These are phyloP conservation scores for Erysimum pusillum DNA, from an alignment of 441 rosid genomes.

Conservation along the genomic window DNA sequence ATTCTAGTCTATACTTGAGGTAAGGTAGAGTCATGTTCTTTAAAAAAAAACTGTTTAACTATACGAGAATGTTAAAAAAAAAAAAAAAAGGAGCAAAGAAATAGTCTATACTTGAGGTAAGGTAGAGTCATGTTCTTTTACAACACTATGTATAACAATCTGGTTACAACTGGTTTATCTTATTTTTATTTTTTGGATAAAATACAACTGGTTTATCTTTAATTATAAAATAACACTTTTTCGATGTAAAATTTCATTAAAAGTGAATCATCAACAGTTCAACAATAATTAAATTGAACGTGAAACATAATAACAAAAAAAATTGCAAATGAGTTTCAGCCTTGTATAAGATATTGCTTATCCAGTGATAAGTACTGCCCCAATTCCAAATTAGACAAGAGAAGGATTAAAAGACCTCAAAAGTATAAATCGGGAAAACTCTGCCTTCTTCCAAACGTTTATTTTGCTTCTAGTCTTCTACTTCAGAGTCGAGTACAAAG, in stretches of 20 bases:
- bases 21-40: too few species aligned
- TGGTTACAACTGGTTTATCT: too few species aligned
- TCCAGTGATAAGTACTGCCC: neutral
- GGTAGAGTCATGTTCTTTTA: too few species aligned
- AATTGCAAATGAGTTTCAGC: neutral
- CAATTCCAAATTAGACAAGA: conserved; percentile 11
- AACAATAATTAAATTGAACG: neutral
- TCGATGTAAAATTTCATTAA: neutral
- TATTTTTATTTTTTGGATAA: too few species aligned
- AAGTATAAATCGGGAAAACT: neutral
- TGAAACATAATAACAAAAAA: conserved; percentile 4
- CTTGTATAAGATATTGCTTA: neutral
- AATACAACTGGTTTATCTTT: too few species aligned
- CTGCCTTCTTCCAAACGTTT: neutral
- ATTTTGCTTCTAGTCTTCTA: conserved; percentile 35
- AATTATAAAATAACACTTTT: neutral
- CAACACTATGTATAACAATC: too few species aligned
- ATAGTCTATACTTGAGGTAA: too few species aligned
- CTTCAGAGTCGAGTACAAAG: conserved; percentile 42
- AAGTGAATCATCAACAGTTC: neutral
- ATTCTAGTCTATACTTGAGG: too few species aligned
- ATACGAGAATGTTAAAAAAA: too few species aligned
- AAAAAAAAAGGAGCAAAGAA: too few species aligned
- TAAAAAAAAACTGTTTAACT: too few species aligned
- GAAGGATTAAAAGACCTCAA: neutral